Percentiles rank a stretch among this genome's conserved stretches.
Evolutionary conservation across 2,329 filamentous ascomycete species (phyloP).

Genomic region (Aspergillus floridensis): DNA sequence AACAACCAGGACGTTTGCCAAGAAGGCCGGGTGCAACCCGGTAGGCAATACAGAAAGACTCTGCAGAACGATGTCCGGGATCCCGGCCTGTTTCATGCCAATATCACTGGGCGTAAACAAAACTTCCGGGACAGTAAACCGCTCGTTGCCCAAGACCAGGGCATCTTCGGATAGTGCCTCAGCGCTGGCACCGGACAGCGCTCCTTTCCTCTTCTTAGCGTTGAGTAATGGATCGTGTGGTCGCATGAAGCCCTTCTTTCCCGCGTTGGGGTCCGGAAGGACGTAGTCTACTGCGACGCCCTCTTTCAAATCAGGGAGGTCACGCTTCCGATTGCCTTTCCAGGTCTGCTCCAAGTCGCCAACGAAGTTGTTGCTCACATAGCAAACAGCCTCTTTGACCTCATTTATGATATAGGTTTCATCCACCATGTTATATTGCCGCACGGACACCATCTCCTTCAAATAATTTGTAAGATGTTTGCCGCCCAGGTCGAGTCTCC

Average conservation of each 20-base stretch:
- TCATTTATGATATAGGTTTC: slow-evolving; percentile 92
- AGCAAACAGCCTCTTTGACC: slow-evolving; percentile 89
- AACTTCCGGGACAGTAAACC: slow-evolving; percentile 85
- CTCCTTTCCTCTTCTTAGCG: slow-evolving; percentile 50
- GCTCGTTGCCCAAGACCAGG: slow-evolving; percentile 83
- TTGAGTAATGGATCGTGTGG: slow-evolving; percentile 71
- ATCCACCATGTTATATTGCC: slow-evolving; percentile 93
- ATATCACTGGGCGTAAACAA: slow-evolving; percentile 84
- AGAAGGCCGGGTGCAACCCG: slow-evolving; percentile 77
- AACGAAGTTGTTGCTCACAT: slow-evolving; percentile 73
- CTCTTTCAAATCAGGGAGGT: slow-evolving; percentile 26
- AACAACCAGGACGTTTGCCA: slow-evolving; percentile 85
- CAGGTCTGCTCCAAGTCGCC: slow-evolving; percentile 76
- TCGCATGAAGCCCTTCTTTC: slow-evolving; percentile 66
- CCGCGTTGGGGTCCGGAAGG: slow-evolving; percentile 71
- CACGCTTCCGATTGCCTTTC: slow-evolving; percentile 64
- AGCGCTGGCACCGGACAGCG: slow-evolving; percentile 48
- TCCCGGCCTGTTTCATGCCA: slow-evolving; percentile 76
- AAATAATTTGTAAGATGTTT: slow-evolving; percentile 92
- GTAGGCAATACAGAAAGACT: slow-evolving; percentile 71
- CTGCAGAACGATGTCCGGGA: slow-evolving; percentile 80
- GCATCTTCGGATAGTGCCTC: slow-evolving; percentile 67
- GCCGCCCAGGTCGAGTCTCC: slow-evolving; percentile 84
- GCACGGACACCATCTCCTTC: slow-evolving; percentile 81
- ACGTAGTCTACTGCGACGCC: slow-evolving; percentile 83